Percentiles rank a stretch among this genome's conserved stretches.
These are phyloP conservation scores for Gnomoniopsis smithogilvyi DNA, from an alignment of 2,329 filamentous ascomycete genomes.

Conservation along the genomic window DNA sequence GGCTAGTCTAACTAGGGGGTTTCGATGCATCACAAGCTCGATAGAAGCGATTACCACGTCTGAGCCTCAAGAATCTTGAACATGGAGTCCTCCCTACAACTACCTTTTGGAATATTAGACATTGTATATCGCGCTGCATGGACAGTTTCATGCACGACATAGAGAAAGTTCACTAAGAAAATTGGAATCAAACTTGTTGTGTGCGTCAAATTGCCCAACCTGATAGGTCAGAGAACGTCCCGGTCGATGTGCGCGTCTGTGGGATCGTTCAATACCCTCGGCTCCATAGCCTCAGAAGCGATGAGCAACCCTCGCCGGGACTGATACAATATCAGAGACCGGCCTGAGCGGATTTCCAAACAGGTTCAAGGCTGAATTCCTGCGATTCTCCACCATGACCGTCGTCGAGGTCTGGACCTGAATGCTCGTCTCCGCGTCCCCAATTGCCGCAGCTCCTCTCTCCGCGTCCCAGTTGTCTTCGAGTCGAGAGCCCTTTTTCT, in stretches of 20 bases:
- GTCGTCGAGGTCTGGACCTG: neutral
- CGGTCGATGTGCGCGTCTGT: neutral
- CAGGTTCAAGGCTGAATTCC: neutral
- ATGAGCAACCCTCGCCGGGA: conserved; percentile 6
- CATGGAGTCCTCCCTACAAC: too few species aligned
- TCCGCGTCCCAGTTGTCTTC: neutral
- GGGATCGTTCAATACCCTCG: neutral
- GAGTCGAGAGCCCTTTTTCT: neutral
- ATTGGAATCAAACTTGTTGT: too few species aligned
- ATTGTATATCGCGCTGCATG: too few species aligned
- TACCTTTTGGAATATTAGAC: too few species aligned
- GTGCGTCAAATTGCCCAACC: too few species aligned
- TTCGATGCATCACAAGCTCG: too few species aligned
- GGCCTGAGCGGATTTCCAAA: neutral
- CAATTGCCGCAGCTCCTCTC: neutral
- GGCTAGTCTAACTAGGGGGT: too few species aligned
- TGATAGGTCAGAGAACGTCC: too few species aligned
- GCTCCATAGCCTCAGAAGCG: neutral
- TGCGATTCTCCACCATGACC: neutral
- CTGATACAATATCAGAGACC: neutral
- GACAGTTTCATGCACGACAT: too few species aligned
- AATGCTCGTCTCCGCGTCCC: neutral
- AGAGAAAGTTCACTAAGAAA: too few species aligned
- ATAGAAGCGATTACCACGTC: too few species aligned
- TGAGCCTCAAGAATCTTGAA: too few species aligned